Conservation (phyloP, 1,284 basidiomycete genomes). For the Ustilago bromivora region DNA sequence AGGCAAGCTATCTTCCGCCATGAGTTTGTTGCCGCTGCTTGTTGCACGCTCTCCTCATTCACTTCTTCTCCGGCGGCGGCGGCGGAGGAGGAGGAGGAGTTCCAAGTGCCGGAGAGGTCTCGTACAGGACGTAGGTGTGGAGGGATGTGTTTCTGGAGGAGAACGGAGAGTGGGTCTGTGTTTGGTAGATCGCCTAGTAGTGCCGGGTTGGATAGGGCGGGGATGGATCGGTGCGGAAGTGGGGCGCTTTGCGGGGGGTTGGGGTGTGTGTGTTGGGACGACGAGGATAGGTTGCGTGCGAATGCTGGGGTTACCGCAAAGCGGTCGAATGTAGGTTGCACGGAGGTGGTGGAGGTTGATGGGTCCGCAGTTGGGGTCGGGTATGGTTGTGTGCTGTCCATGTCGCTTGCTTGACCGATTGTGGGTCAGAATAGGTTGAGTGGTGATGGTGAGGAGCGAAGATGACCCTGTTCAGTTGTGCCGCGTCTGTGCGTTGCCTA, state of each 20-base stretch:
- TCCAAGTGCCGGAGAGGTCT: constrained; percentile 38
- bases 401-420: background rate
- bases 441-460: background rate
- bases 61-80: background rate
- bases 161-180: constrained; percentile 38
- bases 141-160: constrained; percentile 50
- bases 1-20: constrained; percentile 47
- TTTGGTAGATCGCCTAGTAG: constrained; percentile 45
- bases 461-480: background rate
- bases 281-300: constrained; percentile 4
- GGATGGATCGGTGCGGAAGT: background rate
- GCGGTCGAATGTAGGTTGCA: constrained; percentile 12
- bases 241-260: background rate
- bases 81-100: constrained; percentile 1
- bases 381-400: background rate
- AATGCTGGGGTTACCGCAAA: constrained; percentile 24
- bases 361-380: too few relatives aligned
- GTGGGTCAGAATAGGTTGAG: background rate
- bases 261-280: background rate
- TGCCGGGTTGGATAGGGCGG: constrained; percentile 12
- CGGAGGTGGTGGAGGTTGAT: background rate
- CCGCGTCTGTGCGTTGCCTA: too few relatives aligned
- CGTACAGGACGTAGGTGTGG: constrained; percentile 38
- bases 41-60: constrained; percentile 9
- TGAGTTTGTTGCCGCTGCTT: constrained; percentile 25